Evolutionary conservation across 257 asterid genomes (phyloP).

Genomic region (Penstemon newberryi): DNA sequence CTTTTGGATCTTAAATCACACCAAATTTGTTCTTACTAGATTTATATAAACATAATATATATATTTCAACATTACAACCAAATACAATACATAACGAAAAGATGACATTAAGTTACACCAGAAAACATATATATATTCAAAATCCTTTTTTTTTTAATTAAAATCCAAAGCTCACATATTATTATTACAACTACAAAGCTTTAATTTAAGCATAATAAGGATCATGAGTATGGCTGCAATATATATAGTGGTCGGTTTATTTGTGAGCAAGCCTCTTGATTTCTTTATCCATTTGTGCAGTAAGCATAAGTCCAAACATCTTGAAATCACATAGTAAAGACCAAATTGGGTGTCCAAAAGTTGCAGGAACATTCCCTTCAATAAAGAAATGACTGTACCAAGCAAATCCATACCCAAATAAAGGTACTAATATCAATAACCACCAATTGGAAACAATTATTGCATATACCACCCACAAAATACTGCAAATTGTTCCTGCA

Average conservation of each 20-base stretch:
- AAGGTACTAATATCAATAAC: slow-evolving; percentile 63
- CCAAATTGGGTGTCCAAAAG: slow-evolving; percentile 97
- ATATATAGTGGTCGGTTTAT: too few relatives aligned
- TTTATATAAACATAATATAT: too few relatives aligned
- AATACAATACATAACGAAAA: too few relatives aligned
- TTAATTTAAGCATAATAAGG: background rate
- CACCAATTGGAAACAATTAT: slow-evolving; percentile 63
- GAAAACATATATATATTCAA: too few relatives aligned
- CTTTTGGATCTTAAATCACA: too few relatives aligned
- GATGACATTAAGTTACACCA: too few relatives aligned
- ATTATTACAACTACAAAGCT: too few relatives aligned
- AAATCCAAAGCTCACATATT: too few relatives aligned
- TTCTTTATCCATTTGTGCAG: slow-evolving; percentile 90
- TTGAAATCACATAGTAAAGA: slow-evolving; percentile 86
- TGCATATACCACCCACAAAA: slow-evolving; percentile 67
- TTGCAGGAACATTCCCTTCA: slow-evolving; percentile 86
- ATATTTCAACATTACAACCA: too few relatives aligned
- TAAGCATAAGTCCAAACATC: slow-evolving; percentile 96
- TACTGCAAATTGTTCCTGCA: slow-evolving; percentile 76
- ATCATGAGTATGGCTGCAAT: too few relatives aligned
- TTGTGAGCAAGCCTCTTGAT: slow-evolving; percentile 35
- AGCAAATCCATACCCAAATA: slow-evolving; percentile 82
- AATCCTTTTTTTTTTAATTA: too few relatives aligned
- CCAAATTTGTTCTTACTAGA: too few relatives aligned
- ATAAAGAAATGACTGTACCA: slow-evolving; percentile 98